Evolutionary conservation across 345 rosid species (phyloP).

Genomic region (rapeseed (Brassica napus)): Da-Ae NC_063437.1:17645501-17646000

Average conservation of each 20-base stretch:
- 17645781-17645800: slow-evolving; percentile 44
- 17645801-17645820: slow-evolving; percentile 42
- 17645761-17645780: slow-evolving; percentile 36
- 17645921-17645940: slow-evolving; percentile 38
- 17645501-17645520: slow-evolving; percentile 15
- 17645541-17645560: slow-evolving; percentile 57
- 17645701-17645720: slow-evolving; percentile 35
- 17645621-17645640: slow-evolving; percentile 65
- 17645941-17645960: slow-evolving; percentile 40
- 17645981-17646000: slow-evolving; percentile 5
- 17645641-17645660: slow-evolving; percentile 24
- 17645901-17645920: slow-evolving; percentile 48
- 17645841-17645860: slow-evolving; percentile 59
- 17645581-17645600: slow-evolving; percentile 66
- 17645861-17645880: slow-evolving; percentile 65
- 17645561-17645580: slow-evolving; percentile 46
- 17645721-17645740: slow-evolving; percentile 45
- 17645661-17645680: slow-evolving; percentile 36
- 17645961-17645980: slow-evolving; percentile 53
- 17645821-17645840: slow-evolving; percentile 46
- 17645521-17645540: slow-evolving; percentile 2
- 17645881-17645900: slow-evolving; percentile 61
- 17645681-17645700: slow-evolving; percentile 31
- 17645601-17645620: slow-evolving; percentile 72
- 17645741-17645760: slow-evolving; percentile 41